phyloP scores from a whole-genome alignment of 257 asterid species.

The Capsicum baccatum region DNA sequence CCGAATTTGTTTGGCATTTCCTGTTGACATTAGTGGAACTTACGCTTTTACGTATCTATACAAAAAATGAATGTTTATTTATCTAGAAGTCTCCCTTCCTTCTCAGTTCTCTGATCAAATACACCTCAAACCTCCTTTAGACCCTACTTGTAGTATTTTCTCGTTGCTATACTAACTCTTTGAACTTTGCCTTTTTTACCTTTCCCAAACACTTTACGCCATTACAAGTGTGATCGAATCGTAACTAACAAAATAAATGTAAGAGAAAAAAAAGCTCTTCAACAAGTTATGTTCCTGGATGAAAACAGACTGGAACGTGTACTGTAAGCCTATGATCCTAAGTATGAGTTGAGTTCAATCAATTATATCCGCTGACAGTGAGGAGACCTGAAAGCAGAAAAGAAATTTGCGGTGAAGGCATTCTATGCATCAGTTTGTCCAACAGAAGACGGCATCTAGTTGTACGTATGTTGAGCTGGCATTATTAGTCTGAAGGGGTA shows the following conservation, averaged over 20 bases:
- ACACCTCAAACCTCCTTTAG: neutral
- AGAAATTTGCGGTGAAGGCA: neutral
- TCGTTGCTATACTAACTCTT: neutral
- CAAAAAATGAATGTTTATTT: neutral
- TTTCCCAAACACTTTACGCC: neutral
- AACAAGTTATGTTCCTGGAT: neutral
- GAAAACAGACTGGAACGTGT: neutral
- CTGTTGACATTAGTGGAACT: neutral
- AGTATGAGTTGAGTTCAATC: neutral
- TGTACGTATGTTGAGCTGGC: neutral
- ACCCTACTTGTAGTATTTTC: neutral
- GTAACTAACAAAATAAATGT: neutral
- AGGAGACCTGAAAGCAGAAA: too few species aligned
- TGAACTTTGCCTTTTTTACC: neutral
- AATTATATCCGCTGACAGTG: too few species aligned
- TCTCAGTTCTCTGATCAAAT: neutral
- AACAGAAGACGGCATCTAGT: neutral
- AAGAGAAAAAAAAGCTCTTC: neutral
- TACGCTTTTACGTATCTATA: neutral
- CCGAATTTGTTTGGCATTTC: neutral
- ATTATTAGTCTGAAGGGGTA: too few species aligned
- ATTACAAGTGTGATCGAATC: neutral
- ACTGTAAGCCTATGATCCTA: neutral
- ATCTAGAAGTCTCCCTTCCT: neutral
- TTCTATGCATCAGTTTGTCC: neutral